Evolutionary conservation across 176 grass and related monocot genomes (phyloP).

Genomic region (Bothriochloa decipiens): DNA sequence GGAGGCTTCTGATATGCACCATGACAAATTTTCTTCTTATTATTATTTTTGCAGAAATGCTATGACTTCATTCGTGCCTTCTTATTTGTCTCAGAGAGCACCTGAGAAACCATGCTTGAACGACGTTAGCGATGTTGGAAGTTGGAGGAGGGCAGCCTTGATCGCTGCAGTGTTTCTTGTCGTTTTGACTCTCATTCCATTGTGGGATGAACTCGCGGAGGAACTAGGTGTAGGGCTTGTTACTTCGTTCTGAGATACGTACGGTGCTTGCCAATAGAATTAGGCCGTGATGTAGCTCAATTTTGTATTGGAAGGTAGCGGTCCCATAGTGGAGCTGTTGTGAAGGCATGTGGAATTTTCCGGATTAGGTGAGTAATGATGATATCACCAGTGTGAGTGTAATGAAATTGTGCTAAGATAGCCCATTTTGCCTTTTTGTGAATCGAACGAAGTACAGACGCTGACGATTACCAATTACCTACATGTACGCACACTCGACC

Average conservation of each 20-base stretch:
- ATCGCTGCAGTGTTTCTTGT: conserved; percentile 69
- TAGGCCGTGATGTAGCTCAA: conserved; percentile 40
- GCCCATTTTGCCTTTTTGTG: too few species aligned
- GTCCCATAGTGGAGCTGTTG: conserved; percentile 11
- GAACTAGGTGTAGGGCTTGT: conserved; percentile 90
- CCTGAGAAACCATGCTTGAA: conserved; percentile 94
- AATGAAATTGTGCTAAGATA: not conserved
- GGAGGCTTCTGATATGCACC: too few species aligned
- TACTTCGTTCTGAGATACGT: conserved; percentile 64
- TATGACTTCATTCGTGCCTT: not conserved
- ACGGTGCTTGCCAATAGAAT: conserved; percentile 21
- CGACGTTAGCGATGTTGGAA: conserved; percentile 87
- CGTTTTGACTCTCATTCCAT: conserved; percentile 75
- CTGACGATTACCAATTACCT: not conserved
- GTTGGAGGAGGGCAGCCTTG: conserved; percentile 79
- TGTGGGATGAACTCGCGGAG: conserved; percentile 96
- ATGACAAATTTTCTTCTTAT: not conserved
- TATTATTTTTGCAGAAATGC: too few species aligned
- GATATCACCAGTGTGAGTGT: not conserved
- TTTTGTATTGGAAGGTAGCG: conserved; percentile 49
- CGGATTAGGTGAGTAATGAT: not conserved
- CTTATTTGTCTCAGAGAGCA: conserved; percentile 59
- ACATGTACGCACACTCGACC: too few species aligned
- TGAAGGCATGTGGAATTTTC: conserved; percentile 18
- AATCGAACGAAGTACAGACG: too few species aligned